Evolutionary conservation across 192 early-diverging fungal genomes (phyloP).

Genomic region (Coemansia sp.): DNA sequence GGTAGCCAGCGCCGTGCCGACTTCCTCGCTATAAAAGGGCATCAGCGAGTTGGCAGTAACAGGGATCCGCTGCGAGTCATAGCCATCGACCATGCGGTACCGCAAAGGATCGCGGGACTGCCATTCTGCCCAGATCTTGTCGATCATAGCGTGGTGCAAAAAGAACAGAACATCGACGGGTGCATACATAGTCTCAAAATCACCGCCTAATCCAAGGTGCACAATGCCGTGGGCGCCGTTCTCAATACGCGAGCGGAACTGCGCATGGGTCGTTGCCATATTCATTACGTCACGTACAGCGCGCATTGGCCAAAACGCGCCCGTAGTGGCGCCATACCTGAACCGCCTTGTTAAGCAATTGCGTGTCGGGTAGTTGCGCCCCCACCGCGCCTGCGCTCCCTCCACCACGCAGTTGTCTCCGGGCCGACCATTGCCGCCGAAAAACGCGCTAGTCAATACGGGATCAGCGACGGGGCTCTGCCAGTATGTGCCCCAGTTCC

Average conservation of each 20-base stretch:
- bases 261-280: slow-evolving; percentile 33
- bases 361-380: slow-evolving; percentile 47
- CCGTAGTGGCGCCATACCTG: slow-evolving; percentile 35
- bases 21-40: slow-evolving; percentile 50
- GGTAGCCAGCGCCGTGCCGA: slow-evolving; percentile 31
- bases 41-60: slow-evolving; percentile 30
- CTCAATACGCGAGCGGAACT: slow-evolving; percentile 55
- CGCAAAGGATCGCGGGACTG: slow-evolving; percentile 48
- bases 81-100: slow-evolving; percentile 34
- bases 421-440: slow-evolving; percentile 47
- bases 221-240: slow-evolving; percentile 55
- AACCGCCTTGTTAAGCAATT: slow-evolving; percentile 51
- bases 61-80: slow-evolving; percentile 25
- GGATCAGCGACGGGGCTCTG: slow-evolving; percentile 49
- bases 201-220: slow-evolving; percentile 53
- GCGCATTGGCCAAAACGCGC: slow-evolving; percentile 50
- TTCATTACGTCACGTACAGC: slow-evolving; percentile 48
- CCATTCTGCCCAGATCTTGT: slow-evolving; percentile 61
- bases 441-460: slow-evolving; percentile 26
- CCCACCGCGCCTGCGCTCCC: slow-evolving; percentile 55
- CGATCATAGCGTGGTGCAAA: slow-evolving; percentile 67
- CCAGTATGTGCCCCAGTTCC: slow-evolving; percentile 63
- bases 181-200: slow-evolving; percentile 56
- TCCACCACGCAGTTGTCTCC: slow-evolving; percentile 55
- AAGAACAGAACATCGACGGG: slow-evolving; percentile 62